A percentile compares a stretch with the other conserved stretches of the same genome.
Conservation (phyloP, 140 eudicot genomes). For the Oenanthe javanica region DNA sequence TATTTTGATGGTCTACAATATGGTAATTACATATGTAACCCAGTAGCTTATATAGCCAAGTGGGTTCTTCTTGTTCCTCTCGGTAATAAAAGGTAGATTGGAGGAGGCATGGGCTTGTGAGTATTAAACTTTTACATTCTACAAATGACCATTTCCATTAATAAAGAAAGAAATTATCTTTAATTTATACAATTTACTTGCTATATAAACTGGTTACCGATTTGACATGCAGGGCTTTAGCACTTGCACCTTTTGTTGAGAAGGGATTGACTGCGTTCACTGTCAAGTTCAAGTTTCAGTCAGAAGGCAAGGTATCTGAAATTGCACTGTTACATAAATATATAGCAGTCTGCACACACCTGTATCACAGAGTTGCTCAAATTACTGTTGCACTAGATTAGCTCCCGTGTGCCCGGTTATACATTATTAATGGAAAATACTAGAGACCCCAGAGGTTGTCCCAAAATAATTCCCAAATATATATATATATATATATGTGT, state of each 20-base stretch:
- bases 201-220: background rate
- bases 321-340: background rate
- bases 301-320: conserved; percentile 69
- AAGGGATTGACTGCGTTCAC: conserved; percentile 83
- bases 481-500: too few species aligned
- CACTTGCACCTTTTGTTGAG: conserved; percentile 93
- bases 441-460: too few species aligned
- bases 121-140: background rate
- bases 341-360: background rate
- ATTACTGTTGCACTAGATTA: background rate
- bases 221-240: conserved; percentile 70
- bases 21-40: background rate
- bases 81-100: background rate
- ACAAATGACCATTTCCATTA: background rate
- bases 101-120: background rate
- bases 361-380: background rate
- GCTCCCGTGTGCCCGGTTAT: too few species aligned
- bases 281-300: conserved; percentile 53
- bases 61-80: background rate
- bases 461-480: too few species aligned
- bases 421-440: too few species aligned
- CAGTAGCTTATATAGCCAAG: background rate
- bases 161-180: background rate
- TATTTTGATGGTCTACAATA: background rate
- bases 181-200: background rate